These are phyloP conservation scores for Tricholoma terreum DNA, from an alignment of 768 basidiomycete genomes.

Conservation along the genomic window DNA sequence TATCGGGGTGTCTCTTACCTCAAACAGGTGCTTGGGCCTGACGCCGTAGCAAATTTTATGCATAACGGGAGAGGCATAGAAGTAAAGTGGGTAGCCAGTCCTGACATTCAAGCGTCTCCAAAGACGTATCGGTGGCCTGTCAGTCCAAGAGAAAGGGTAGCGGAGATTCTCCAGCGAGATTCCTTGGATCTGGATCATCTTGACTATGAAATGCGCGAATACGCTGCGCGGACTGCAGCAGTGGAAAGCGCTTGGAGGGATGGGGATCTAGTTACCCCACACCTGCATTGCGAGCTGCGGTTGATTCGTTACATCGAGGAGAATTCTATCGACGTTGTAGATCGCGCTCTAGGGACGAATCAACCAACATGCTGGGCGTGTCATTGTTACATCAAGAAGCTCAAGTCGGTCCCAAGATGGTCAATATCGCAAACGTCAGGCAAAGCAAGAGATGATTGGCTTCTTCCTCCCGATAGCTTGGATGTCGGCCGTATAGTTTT, in stretches of 20 bases:
- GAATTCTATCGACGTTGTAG: conserved; percentile 5
- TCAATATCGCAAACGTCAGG: conserved; percentile 13
- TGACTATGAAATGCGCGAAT: conserved; percentile 6
- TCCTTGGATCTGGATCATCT: conserved; percentile 10
- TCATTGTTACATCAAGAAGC: conserved; percentile 9
- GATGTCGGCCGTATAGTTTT: conserved; percentile 6
- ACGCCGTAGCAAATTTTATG: conserved; percentile 14
- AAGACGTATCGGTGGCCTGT: conserved; percentile 10
- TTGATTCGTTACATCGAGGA: conserved; percentile 15
- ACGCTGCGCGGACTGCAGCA: conserved; percentile 2
- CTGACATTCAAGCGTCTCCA: conserved; percentile 1
- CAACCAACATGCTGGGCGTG: conserved; percentile 16
- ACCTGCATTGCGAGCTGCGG: conserved; percentile 14
- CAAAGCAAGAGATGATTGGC: conserved; percentile 12
- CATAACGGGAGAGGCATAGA: conserved; percentile 11
- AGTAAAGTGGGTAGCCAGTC: conserved; percentile 8
- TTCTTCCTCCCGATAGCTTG: conserved; percentile 9
- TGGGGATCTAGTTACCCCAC: conserved; percentile 11
- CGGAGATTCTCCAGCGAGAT: conserved; percentile 2
- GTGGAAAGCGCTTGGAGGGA: conserved; percentile 11
- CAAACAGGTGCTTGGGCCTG: conserved; percentile 10
- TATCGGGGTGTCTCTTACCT: conserved; percentile 14
- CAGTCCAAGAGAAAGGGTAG: conserved; percentile 8
- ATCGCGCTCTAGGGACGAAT: conserved; percentile 11
- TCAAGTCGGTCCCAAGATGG: conserved; percentile 5